Conservation (phyloP, 106 monocot species). For the Dendrobium huoshanense region DNA sequence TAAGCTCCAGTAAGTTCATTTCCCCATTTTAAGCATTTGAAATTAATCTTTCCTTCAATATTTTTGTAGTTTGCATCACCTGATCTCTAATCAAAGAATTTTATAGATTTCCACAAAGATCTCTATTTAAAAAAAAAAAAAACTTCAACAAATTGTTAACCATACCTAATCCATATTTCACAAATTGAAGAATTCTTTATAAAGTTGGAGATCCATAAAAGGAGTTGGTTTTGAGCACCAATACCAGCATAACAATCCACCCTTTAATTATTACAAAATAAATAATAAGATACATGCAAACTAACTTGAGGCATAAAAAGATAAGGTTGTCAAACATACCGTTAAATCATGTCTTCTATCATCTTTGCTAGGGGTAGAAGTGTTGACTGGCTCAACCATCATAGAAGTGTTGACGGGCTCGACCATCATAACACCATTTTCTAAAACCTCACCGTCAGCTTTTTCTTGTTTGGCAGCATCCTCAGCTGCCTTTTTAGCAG, state of each 20-base stretch:
- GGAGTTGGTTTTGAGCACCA: not conserved
- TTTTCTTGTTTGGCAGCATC: conserved; percentile 64
- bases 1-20: too few species aligned
- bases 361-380: conserved; percentile 29
- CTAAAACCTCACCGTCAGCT: conserved; percentile 34
- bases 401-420: conserved; percentile 34
- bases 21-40: not conserved
- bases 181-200: not conserved
- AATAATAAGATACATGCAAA: not conserved
- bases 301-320: not conserved
- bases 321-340: conserved; percentile 23
- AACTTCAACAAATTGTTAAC: not conserved
- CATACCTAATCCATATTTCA: not conserved
- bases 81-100: not conserved
- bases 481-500: conserved; percentile 88
- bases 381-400: conserved; percentile 47
- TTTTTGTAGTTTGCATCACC: not conserved
- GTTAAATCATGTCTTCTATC: conserved; percentile 42
- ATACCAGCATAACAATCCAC: not conserved
- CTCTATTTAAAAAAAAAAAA: not conserved
- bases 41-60: not conserved
- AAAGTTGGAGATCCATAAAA: not conserved
- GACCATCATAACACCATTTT: conserved; percentile 47
- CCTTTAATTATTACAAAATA: not conserved
- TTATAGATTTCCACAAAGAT: not conserved